Conservation (phyloP, 208 protist genomes). For the Crithidia fasciculata region DNA sequence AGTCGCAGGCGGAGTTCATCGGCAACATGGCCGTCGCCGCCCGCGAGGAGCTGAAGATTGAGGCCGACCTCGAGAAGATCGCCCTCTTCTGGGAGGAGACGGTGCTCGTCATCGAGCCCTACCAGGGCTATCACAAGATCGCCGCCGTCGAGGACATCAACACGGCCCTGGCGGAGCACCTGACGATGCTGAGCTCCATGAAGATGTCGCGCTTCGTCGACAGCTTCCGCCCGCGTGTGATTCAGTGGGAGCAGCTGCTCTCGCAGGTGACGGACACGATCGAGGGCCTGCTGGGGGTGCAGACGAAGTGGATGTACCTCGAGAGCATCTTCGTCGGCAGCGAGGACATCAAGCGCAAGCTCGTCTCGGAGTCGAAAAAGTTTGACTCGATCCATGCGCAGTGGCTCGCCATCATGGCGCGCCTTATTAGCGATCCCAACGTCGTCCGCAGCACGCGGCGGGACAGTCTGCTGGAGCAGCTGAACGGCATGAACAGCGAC, state of each 20-base stretch:
- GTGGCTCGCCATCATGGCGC: slow-evolving; percentile 92
- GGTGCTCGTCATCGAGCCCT: slow-evolving; percentile 82
- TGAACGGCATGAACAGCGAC: slow-evolving; percentile 94
- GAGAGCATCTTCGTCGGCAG: slow-evolving; percentile 97
- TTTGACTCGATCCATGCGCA: slow-evolving; percentile 96
- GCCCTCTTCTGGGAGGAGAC: slow-evolving; percentile 90
- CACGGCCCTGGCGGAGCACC: slow-evolving; percentile 93
- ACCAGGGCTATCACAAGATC: slow-evolving; percentile 94
- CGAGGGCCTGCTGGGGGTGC: slow-evolving; percentile 91
- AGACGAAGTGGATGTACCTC: slow-evolving; percentile 97
- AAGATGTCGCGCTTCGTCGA: slow-evolving; percentile 96
- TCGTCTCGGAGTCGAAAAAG: slow-evolving; percentile 95
- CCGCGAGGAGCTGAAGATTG: slow-evolving; percentile 95
- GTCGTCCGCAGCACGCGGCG: slow-evolving; percentile 85
- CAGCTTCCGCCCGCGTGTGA: slow-evolving; percentile 95
- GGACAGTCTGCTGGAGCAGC: slow-evolving; percentile 92
- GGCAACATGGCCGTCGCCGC: slow-evolving; percentile 92
- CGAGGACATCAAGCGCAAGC: slow-evolving; percentile 98
- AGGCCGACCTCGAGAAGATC: slow-evolving; percentile 93
- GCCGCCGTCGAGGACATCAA: slow-evolving; percentile 94
- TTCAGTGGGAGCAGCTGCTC: slow-evolving; percentile 95
- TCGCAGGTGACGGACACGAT: slow-evolving; percentile 95
- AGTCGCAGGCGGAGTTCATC: slow-evolving; percentile 95
- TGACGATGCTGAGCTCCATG: slow-evolving; percentile 93
- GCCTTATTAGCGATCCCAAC: slow-evolving; percentile 90